Evolutionary conservation across 2,329 filamentous ascomycete genomes (phyloP).

Genomic region (Aspergillus terreus): DNA sequence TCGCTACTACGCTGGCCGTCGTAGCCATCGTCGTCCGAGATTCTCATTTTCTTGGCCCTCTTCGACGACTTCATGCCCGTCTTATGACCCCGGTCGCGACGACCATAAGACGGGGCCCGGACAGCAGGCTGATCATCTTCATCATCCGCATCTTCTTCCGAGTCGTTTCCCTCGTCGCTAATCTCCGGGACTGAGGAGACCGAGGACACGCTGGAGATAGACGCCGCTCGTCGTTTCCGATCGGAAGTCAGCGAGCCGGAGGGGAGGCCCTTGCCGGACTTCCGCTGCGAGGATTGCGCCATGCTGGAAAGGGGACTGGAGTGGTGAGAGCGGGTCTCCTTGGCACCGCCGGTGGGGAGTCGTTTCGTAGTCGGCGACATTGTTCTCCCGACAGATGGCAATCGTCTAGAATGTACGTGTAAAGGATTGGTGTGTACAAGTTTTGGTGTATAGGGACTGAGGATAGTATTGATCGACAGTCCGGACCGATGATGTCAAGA

Average conservation of each 20-base stretch:
- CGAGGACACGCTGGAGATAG: slow-evolving; percentile 36
- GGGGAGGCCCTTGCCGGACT: slow-evolving; percentile 22
- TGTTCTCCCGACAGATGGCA: slow-evolving; percentile 1
- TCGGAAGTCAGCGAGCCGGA: slow-evolving; percentile 20
- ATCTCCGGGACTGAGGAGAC: slow-evolving; percentile 34
- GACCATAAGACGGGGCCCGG: slow-evolving; percentile 41
- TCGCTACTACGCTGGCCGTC: slow-evolving; percentile 28
- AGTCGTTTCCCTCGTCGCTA: slow-evolving; percentile 35
- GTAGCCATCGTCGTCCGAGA: slow-evolving; percentile 32
- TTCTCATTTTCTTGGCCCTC: slow-evolving; percentile 32
- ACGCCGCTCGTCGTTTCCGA: slow-evolving; percentile 33
- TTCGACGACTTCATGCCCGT: slow-evolving; percentile 35
- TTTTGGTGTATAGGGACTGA: no score
- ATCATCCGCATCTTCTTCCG: slow-evolving; percentile 41
- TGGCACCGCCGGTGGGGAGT: slow-evolving; percentile 24
- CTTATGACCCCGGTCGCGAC: slow-evolving; percentile 34
- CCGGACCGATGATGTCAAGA: not conserved
- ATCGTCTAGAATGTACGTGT: no score
- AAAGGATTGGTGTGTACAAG: no score
- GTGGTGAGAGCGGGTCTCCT: slow-evolving; percentile 19
- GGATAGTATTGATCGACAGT: no score
- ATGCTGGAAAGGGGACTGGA: slow-evolving; percentile 21
- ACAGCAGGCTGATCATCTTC: slow-evolving; percentile 41
- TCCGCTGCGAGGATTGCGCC: slow-evolving; percentile 21
- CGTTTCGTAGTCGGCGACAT: slow-evolving; percentile 24